phyloP scores from a whole-genome alignment of 495 filamentous ascomycete species.

The Friedmanniomyces endolithicus region DNA sequence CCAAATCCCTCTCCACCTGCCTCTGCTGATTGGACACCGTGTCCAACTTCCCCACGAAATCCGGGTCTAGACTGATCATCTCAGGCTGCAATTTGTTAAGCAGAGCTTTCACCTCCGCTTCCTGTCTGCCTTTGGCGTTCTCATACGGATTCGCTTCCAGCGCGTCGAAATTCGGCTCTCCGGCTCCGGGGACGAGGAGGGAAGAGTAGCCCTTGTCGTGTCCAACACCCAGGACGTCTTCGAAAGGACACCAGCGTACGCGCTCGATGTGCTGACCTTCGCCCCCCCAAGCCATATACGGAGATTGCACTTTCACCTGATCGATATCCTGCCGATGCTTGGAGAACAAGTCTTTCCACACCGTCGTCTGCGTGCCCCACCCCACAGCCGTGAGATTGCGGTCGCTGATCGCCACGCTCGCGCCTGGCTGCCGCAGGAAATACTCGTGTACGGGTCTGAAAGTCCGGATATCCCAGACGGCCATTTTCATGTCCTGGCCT shows the following conservation, averaged over 20 bases:
- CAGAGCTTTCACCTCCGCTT: slow-evolving; percentile 76
- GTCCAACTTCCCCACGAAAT: slow-evolving; percentile 78
- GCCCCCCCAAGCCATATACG: slow-evolving; percentile 89
- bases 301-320: slow-evolving; percentile 68
- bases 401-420: slow-evolving; percentile 76
- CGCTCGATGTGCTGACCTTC: slow-evolving; percentile 71
- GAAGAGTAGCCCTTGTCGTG: slow-evolving; percentile 81
- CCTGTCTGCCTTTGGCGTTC: slow-evolving; percentile 80
- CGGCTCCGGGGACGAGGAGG: slow-evolving; percentile 80
- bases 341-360: slow-evolving; percentile 81
- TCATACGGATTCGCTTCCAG: slow-evolving; percentile 96
- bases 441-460: slow-evolving; percentile 86
- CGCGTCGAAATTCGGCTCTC: slow-evolving; percentile 92
- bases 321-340: slow-evolving; percentile 41
- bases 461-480: slow-evolving; percentile 91
- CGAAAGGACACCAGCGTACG: slow-evolving; percentile 84
- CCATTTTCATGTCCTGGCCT: slow-evolving; percentile 83
- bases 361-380: slow-evolving; percentile 77
- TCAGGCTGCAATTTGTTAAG: slow-evolving; percentile 91
- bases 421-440: slow-evolving; percentile 74
- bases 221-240: slow-evolving; percentile 76
- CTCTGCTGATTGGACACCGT: slow-evolving; percentile 59
- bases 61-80: slow-evolving; percentile 90
- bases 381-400: slow-evolving; percentile 75
- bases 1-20: slow-evolving; percentile 60